Base-by-base conservation (phyloP, 1,284 basidiomycete species). In the Apiotrichum gracile region DNA sequence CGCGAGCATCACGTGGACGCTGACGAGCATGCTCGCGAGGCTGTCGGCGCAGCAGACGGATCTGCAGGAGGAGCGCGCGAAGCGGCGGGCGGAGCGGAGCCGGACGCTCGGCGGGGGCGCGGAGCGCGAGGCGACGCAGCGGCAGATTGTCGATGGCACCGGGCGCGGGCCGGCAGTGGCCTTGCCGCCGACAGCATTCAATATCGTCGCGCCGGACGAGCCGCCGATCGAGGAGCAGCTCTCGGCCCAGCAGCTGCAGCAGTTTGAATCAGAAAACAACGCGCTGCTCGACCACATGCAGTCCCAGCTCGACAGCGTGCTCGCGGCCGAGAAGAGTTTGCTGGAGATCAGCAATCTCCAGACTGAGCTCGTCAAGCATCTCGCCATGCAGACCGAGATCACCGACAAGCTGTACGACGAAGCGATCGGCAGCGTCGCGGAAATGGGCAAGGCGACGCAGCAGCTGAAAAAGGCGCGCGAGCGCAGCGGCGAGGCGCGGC, bases 341-440 rank as follows among this genome's bases (percentile, higher is more conserved):
- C 64, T 78, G 54, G 80, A 81, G 63, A 81, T 82, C 55, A 77
- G 76, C 31, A 68, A 77, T 34, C 67, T 82, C n/a, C 81, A 82
- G 64, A 76, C 78, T 9, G 78, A 80, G 59, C 74, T 82, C 43
- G 75, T 80, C 16, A 67, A 76, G 49, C 80, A 82, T 53, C 67
- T 82, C 19, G 73, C 74, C 29, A 72, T 77, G 62, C 81, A 82
- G 67, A 76, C 73, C 46, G 81, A 82, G 67, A 66, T 79, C 40
- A 79, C 79, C 27, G 77, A 79, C 52, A 66, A 73, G 52, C 67
- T 82, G 49, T 75, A 78, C 61, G 77, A 80, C 42, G 80, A 82
- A 55, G 78, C 80, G 6, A 73, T 80, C 12, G 76, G 72, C 3
- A 78, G 78, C 39, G 76, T 78, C 2, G 76, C 72, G 4, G 75